A percentile compares a stretch with the other conserved stretches of the same genome.
Conservation (phyloP, 768 basidiomycete species). For the Suillus plorans region DNA sequence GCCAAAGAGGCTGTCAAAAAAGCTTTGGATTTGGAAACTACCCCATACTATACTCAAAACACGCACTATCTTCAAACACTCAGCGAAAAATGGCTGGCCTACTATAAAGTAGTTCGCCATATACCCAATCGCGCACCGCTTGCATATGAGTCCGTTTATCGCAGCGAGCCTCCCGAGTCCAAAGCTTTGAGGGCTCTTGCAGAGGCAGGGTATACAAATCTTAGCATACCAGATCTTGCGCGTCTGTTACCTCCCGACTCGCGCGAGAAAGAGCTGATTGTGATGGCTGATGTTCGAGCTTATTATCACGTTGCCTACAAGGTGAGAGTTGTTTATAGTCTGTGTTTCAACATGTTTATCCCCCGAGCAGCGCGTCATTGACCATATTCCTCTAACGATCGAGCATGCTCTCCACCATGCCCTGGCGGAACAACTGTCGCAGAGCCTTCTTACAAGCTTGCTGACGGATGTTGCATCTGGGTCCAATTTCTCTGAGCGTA, state of each 20-base stretch:
- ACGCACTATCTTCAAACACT: conserved; percentile 12
- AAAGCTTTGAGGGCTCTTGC: conserved; percentile 31
- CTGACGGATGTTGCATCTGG: conserved; percentile 20
- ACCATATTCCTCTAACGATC: conserved; percentile 50
- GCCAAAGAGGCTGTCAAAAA: conserved; percentile 31
- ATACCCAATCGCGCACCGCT: too few species aligned
- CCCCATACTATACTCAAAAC: conserved; percentile 38
- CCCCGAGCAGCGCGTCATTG: conserved; percentile 48
- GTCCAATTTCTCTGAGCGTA: conserved; percentile 27
- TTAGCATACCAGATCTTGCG: conserved; percentile 19
- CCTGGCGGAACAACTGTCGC: conserved; percentile 35
- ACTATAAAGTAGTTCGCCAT: conserved; percentile 15
- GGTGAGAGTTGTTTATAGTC: conserved; percentile 27
- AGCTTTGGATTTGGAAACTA: conserved; percentile 37
- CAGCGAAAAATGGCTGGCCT: conserved; percentile 14
- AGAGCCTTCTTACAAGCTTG: conserved; percentile 35
- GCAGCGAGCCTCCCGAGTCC: neutral
- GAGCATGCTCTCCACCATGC: conserved; percentile 44
- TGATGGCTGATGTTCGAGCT: conserved; percentile 49
- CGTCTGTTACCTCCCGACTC: conserved; percentile 18
- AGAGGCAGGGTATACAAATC: conserved; percentile 25
- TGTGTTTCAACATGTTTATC: neutral
- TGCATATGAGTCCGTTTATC: too few species aligned
- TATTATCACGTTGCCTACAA: conserved; percentile 52
- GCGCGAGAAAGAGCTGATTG: conserved; percentile 37